These are phyloP conservation scores for Clohesyomyces aquaticus DNA, from an alignment of 495 filamentous ascomycete species.

Conservation along the genomic window DNA sequence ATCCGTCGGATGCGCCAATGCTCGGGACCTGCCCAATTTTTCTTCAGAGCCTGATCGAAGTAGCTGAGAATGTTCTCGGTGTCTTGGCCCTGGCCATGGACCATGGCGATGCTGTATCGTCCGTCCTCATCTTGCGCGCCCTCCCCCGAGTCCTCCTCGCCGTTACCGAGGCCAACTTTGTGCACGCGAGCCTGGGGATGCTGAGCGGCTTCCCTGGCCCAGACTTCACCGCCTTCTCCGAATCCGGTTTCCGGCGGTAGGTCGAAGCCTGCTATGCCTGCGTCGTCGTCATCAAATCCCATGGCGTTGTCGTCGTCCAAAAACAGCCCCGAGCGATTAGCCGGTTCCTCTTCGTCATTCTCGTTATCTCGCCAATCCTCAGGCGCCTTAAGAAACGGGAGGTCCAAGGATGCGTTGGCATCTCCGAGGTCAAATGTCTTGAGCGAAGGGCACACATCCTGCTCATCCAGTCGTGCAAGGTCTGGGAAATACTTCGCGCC, in stretches of 20 bases:
- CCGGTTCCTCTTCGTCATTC: conserved; percentile 52
- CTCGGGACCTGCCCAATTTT: conserved; percentile 99
- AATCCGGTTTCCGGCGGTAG: conserved; percentile 68
- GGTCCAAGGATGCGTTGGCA: conserved; percentile 78
- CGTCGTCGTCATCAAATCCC: conserved; percentile 86
- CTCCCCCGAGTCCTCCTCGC: conserved; percentile 48
- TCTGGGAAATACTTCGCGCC: conserved; percentile 86
- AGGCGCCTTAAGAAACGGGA: conserved; percentile 87
- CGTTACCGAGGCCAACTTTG: conserved; percentile 53
- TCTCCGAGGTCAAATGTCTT: conserved; percentile 91
- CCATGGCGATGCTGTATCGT: conserved; percentile 73
- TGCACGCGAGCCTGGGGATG: conserved; percentile 66
- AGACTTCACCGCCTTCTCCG: conserved; percentile 75
- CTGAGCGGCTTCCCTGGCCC: conserved; percentile 69
- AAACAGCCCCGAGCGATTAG: conserved; percentile 77
- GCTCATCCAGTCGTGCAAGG: conserved; percentile 70
- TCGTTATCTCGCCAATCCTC: conserved; percentile 78
- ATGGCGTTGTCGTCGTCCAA: conserved; percentile 79
- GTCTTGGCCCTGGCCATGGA: conserved; percentile 61
- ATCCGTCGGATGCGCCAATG: conserved; percentile 97
- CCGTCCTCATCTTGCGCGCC: conserved; percentile 55
- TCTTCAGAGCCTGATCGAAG: conserved; percentile 91
- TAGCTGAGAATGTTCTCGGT: conserved; percentile 95
- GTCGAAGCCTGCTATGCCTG: conserved; percentile 73
- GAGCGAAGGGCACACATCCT: conserved; percentile 93